Conservation (phyloP, 176 grass and related monocot genomes). For the Elymus sibiricus region DNA sequence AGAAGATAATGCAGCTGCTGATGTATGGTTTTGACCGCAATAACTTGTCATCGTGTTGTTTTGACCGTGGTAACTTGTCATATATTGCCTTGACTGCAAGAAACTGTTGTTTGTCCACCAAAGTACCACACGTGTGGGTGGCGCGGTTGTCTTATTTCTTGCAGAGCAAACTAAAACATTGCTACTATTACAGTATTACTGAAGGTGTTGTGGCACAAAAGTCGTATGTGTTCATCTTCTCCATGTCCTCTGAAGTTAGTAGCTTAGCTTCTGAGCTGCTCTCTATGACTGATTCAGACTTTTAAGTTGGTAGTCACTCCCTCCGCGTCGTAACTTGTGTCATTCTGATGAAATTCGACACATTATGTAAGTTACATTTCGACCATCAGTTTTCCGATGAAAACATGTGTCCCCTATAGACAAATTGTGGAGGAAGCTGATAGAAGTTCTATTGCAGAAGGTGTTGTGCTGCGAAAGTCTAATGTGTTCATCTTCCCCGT, state of each 20-base stretch:
- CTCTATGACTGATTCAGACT: neutral
- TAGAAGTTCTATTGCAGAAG: too few species aligned
- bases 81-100: neutral
- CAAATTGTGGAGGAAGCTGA: neutral
- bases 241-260: neutral
- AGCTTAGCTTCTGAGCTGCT: neutral
- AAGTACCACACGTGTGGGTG: neutral
- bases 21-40: neutral
- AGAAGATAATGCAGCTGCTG: neutral
- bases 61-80: constrained; percentile 25
- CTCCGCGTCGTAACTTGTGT: neutral
- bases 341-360: neutral
- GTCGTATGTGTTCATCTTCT: neutral
- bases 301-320: neutral
- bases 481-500: neutral
- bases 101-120: neutral
- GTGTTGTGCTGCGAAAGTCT: too few species aligned
- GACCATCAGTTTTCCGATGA: neutral
- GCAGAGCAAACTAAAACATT: neutral
- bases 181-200: neutral
- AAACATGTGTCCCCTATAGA: neutral
- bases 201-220: neutral
- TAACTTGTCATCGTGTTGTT: constrained; percentile 15
- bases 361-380: neutral
- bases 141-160: neutral